These are phyloP conservation scores for Russula compacta DNA, from an alignment of 768 basidiomycete genomes.

Conservation along the genomic window DNA sequence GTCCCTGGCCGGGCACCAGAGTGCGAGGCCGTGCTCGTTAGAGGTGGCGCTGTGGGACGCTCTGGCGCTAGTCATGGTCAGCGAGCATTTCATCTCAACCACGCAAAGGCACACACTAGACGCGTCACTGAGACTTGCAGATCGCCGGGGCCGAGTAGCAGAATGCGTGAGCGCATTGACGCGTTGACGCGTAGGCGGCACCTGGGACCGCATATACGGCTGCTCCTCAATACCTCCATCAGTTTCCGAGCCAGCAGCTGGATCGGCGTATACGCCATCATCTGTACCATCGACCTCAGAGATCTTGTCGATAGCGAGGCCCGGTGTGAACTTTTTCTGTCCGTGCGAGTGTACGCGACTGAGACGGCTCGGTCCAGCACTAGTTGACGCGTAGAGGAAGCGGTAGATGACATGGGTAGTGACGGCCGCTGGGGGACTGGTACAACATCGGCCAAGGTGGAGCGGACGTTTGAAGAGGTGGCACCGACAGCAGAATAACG, in stretches of 20 bases:
- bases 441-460: constrained; percentile 17
- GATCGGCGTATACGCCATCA: constrained; percentile 28
- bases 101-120: constrained; percentile 27
- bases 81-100: not conserved
- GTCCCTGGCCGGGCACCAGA: constrained; percentile 34
- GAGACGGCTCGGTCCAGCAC: constrained; percentile 15
- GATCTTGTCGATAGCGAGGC: constrained; percentile 39
- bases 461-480: constrained; percentile 11
- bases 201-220: constrained; percentile 6
- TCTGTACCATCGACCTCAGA: constrained; percentile 38
- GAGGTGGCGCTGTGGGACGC: constrained; percentile 1
- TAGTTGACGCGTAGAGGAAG: constrained; percentile 12
- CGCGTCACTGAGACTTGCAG: constrained; percentile 71
- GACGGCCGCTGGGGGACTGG: constrained; percentile 19
- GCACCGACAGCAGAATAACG: constrained; percentile 6
- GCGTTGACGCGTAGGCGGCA: constrained; percentile 22
- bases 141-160: constrained; percentile 54
- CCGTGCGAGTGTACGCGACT: constrained; percentile 18
- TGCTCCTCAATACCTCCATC: constrained; percentile 30
- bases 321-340: constrained; percentile 17
- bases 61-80: constrained; percentile 6
- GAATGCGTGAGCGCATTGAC: constrained; percentile 29
- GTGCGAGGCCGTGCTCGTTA: constrained; percentile 6
- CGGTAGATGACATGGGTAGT: constrained; percentile 8
- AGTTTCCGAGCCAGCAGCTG: constrained; percentile 30